A percentile compares a stretch with the other conserved stretches of the same genome.
Evolutionary conservation across 164 flowering plant species (phyloP).

Genomic region (Magnolia sinica): DNA sequence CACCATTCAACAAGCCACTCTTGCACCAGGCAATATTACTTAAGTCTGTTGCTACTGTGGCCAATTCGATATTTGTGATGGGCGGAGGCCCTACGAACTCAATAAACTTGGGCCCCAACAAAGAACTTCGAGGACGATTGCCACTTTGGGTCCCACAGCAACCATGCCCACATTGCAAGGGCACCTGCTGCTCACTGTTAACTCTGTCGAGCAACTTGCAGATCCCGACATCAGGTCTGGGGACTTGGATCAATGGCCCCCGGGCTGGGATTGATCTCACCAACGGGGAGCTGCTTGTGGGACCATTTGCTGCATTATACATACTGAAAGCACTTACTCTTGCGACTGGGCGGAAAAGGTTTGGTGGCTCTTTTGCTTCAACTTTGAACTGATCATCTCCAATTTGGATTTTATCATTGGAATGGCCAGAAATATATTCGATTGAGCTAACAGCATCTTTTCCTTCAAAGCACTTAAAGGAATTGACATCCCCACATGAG

Average conservation of each 20-base stretch:
- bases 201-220: conserved; percentile 46
- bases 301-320: conserved; percentile 36
- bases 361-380: conserved; percentile 34
- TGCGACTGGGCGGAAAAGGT: conserved; percentile 66
- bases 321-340: conserved; percentile 68
- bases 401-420: conserved; percentile 20
- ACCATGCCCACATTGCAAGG: conserved; percentile 67
- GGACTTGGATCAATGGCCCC: conserved; percentile 38
- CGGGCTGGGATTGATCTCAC: conserved; percentile 28
- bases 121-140: conserved; percentile 23
- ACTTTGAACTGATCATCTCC: conserved; percentile 21
- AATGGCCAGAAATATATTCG: conserved; percentile 33
- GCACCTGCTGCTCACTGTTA: conserved; percentile 45
- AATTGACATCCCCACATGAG: conserved; percentile 54
- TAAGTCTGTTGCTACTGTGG: conserved; percentile 63
- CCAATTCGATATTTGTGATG: conserved; percentile 60
- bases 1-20: conserved; percentile 51
- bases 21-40: conserved; percentile 73
- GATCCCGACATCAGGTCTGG: conserved; percentile 44
- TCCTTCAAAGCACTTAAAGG: conserved; percentile 46
- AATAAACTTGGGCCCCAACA: conserved; percentile 82
- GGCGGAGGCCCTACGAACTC: conserved; percentile 62
- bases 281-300: conserved; percentile 17
- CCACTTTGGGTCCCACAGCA: conserved; percentile 40
- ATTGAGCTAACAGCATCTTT: conserved; percentile 36